These are phyloP conservation scores for Colletotrichum euphorbiae DNA, from an alignment of 2,329 filamentous ascomycete genomes.

Conservation along the genomic window DNA sequence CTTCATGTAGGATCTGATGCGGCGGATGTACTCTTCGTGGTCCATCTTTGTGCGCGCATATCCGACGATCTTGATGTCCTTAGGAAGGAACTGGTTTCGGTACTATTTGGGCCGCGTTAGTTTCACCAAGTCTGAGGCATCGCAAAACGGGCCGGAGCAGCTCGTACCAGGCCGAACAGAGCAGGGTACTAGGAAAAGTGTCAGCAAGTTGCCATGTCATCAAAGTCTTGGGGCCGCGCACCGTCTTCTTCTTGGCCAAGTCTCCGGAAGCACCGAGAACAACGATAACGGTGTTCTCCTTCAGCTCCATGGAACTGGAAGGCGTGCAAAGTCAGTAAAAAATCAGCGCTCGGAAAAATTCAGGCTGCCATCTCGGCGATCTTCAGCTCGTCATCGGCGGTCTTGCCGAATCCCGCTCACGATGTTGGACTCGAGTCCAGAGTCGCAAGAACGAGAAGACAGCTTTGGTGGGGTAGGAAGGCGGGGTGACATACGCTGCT, in stretches of 20 bases:
- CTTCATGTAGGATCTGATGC: constrained; percentile 98
- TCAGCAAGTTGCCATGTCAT: constrained; percentile 44
- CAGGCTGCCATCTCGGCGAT: constrained; percentile 1
- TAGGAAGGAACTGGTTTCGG: constrained; percentile 98
- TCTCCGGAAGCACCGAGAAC: constrained; percentile 98
- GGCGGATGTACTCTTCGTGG: constrained; percentile 91
- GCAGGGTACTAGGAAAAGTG: constrained; percentile 80
- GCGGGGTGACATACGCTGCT: constrained; percentile 43
- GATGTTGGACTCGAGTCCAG: constrained; percentile 19
- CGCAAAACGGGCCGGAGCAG: constrained; percentile 8
- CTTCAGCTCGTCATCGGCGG: constrained; percentile 3
- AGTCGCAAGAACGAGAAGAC: constrained; percentile 19
- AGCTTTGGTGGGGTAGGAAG: constrained; percentile 40
- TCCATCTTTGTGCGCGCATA: constrained; percentile 99
- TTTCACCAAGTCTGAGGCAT: neutral
- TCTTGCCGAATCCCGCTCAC: neutral
- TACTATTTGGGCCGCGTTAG: constrained; percentile 67
- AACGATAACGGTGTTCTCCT: constrained; percentile 97
- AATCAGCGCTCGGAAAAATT: neutral
- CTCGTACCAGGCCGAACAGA: constrained; percentile 93
- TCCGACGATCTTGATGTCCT: constrained; percentile 96
- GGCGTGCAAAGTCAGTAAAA: constrained; percentile 27
- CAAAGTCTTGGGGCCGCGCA: constrained; percentile 52
- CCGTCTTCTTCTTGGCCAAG: constrained; percentile 99
- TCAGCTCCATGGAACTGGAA: constrained; percentile 87